Base-by-base conservation (phyloP, 2,329 filamentous ascomycete species). In the Zasmidium citrigriseum region DNA sequence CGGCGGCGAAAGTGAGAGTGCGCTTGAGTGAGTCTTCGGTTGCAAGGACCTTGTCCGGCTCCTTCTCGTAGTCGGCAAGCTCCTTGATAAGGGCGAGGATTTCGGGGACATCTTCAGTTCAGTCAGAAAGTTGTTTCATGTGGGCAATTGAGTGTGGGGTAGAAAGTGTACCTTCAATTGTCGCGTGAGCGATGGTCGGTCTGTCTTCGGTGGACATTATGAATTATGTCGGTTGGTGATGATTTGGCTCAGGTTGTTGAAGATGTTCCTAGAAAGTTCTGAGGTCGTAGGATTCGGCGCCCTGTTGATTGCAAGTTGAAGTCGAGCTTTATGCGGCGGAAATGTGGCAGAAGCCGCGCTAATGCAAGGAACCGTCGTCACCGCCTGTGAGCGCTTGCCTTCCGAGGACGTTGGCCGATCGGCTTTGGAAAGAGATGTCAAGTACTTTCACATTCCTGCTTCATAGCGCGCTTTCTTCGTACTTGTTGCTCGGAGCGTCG, bases 51-150 rank as follows among this genome's bases (percentile, higher is more conserved):
- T 80, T 78, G 67, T 87, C 79, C 2, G 87, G 79, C 69, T 89
- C 89, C 24, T 93, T 86, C 75, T 97, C 92, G 79, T 97, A 96
- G 67, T 87, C 85, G 66, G 93, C 93, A 9, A 98, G 86, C 71
- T 92, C 93, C 55, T 86, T 83, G 76, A 98, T 92, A 70, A 97
- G 82, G 65, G 81, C 77, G 23, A 96, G 85, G 73, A 98, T 96
- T n/a, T 81, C 80, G 22, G 87, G 84, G 57, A 96, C 85, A 70
- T 98, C 93, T 96, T 59, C 38, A 48, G 27, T 18, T 18, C 27
- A 7, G 16, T 10, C 9, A n/a, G 5, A 44, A 29, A 14, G 27
- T 29, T 29, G 27, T 29, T 29, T 29, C 18, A 10, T 11, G 50
- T n/a, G 16, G 34, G n/a, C 18, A 11, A 24, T 20, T 20, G n/a